A percentile compares a stretch with the other conserved stretches of the same genome.
Evolutionary conservation across 306 rosid species (phyloP).

Genomic region (Quercus glauca): DNA sequence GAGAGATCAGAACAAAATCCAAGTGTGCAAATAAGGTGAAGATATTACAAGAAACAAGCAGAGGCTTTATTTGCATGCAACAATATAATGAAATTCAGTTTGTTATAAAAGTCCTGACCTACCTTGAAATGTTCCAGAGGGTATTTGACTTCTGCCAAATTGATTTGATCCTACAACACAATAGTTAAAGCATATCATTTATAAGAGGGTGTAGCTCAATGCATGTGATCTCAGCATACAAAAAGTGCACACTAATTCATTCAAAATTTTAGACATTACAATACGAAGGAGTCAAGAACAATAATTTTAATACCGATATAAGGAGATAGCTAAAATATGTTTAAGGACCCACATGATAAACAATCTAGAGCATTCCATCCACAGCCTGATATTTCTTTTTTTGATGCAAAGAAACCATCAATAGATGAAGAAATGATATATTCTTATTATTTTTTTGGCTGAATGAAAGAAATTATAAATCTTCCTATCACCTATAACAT

Average conservation of each 20-base stretch:
- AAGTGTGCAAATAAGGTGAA: background rate
- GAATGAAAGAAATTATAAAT: too few relatives aligned
- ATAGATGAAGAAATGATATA: background rate
- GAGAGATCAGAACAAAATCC: background rate
- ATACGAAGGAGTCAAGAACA: background rate
- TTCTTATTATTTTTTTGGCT: too few relatives aligned
- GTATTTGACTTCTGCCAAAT: conserved; percentile 74
- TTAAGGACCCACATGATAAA: background rate
- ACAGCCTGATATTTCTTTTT: background rate
- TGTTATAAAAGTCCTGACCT: conserved; percentile 9
- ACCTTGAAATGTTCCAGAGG: conserved; percentile 86
- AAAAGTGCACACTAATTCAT: conserved; percentile 5
- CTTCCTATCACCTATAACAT: background rate
- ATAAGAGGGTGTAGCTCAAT: conserved; percentile 9
- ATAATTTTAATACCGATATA: background rate
- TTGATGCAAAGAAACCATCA: background rate
- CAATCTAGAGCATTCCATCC: background rate
- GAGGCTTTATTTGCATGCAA: conserved; percentile 14
- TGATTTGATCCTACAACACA: conserved; percentile 80
- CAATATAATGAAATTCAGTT: conserved; percentile 21
- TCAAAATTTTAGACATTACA: background rate
- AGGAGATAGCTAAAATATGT: background rate
- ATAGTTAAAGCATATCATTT: conserved; percentile 20
- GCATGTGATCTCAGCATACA: conserved; percentile 16
- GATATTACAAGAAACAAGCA: background rate